A percentile compares a stretch with the other conserved stretches of the same genome.
phyloP scores from a whole-genome alignment of 148 eudicot genomes.

The Drosera capensis region DNA sequence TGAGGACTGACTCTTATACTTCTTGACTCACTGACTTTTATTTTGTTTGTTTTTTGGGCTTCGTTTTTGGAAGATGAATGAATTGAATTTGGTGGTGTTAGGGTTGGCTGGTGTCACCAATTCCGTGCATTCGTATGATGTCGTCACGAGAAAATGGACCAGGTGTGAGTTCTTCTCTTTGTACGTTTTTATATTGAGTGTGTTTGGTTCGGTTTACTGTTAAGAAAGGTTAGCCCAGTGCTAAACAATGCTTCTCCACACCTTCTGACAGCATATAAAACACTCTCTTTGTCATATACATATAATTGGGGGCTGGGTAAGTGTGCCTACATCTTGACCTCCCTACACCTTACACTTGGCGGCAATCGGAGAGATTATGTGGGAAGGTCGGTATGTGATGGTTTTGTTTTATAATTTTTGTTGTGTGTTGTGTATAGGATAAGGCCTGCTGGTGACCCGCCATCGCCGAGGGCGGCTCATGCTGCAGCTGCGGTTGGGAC shows the following conservation, averaged over 20 bases:
- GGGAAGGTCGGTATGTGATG: no score
- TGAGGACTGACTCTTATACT: constrained; percentile 6
- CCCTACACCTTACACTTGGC: no score
- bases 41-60: no score
- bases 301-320: no score
- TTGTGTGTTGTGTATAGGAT: constrained; percentile 26
- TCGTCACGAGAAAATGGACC: constrained; percentile 68
- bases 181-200: not conserved
- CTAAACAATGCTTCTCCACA: no score
- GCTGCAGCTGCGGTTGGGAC: constrained; percentile 91
- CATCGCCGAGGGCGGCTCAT: constrained; percentile 97
- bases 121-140: constrained; percentile 68
- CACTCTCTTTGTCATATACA: no score
- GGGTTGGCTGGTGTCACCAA: constrained; percentile 93
- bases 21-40: no score
- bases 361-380: not conserved
- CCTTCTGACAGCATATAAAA: no score
- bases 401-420: not conserved
- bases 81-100: constrained; percentile 10
- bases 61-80: not conserved
- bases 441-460: constrained; percentile 86
- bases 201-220: not conserved
- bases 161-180: constrained; percentile 21
- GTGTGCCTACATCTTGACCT: no score
- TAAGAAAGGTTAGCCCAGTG: no score